Percentiles rank a stretch among this genome's conserved stretches.
These are phyloP conservation scores for Phytophthora pini DNA, from an alignment of 352 stramenopile genomes.

Conservation along the genomic window DNA sequence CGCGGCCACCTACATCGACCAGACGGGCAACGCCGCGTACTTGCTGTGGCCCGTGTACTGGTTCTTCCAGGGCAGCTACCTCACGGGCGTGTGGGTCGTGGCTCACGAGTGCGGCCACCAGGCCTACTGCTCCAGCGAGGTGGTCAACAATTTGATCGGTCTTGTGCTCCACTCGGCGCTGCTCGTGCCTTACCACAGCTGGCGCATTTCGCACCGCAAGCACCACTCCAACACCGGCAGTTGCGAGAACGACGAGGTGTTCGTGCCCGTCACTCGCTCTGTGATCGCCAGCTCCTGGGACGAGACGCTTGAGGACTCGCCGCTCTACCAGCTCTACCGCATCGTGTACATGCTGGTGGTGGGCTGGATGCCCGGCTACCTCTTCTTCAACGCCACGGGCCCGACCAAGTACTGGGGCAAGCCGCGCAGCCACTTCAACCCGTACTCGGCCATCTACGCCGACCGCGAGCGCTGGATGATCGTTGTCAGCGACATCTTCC, in stretches of 20 bases:
- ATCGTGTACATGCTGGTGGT: conserved; percentile 95
- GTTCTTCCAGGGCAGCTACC: conserved; percentile 97
- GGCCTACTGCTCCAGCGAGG: conserved; percentile 94
- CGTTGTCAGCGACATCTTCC: conserved; percentile 90
- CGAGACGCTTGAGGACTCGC: conserved; percentile 93
- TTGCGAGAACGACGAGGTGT: conserved; percentile 98
- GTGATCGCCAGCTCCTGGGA: conserved; percentile 63
- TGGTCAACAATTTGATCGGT: conserved; percentile 96
- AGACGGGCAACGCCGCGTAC: conserved; percentile 48
- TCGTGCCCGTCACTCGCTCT: conserved; percentile 90
- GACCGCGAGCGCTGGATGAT: conserved; percentile 94
- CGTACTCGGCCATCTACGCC: conserved; percentile 94
- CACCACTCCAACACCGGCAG: conserved; percentile 97
- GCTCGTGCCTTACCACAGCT: conserved; percentile 98
- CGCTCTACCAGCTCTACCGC: conserved; percentile 94
- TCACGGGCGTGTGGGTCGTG: conserved; percentile 98
- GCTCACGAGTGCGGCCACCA: conserved; percentile 98
- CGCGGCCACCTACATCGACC: conserved; percentile 76
- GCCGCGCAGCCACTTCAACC: conserved; percentile 95
- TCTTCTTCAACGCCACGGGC: conserved; percentile 96
- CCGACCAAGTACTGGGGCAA: conserved; percentile 90
- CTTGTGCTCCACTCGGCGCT: conserved; percentile 97
- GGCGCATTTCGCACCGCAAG: conserved; percentile 95
- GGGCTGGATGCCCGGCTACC: conserved; percentile 97
- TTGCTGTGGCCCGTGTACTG: conserved; percentile 96